These are phyloP conservation scores for Corylus avellana DNA, from an alignment of 306 rosid genomes.

Conservation along the genomic window DNA sequence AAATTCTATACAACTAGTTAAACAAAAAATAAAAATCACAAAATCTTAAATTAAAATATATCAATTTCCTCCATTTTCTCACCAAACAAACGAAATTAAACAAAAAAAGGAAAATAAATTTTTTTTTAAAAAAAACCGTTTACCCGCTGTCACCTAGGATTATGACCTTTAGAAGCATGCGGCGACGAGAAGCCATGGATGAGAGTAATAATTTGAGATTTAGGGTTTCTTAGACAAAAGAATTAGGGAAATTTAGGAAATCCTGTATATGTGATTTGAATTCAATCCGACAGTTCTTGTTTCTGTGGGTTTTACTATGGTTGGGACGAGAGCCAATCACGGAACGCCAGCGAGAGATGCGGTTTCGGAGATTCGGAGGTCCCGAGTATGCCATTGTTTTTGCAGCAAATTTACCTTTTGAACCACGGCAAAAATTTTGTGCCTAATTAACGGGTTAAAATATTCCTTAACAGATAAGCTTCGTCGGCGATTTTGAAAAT, in stretches of 20 bases:
- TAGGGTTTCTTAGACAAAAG: neutral
- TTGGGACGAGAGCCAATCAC: constrained; percentile 9
- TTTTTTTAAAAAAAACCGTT: neutral
- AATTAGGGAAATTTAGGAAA: constrained; percentile 9
- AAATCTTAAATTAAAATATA: neutral
- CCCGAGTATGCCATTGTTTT: constrained; percentile 2
- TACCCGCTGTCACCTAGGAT: constrained; percentile 99
- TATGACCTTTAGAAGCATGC: constrained; percentile 95
- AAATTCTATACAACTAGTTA: constrained; percentile 8
- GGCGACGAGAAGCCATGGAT: constrained; percentile 96
- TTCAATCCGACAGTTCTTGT: neutral
- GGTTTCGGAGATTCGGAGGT: neutral
- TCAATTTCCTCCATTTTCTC: neutral
- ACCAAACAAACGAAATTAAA: constrained; percentile 24
- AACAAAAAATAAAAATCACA: neutral
- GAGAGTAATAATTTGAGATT: neutral
- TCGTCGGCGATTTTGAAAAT: no score
- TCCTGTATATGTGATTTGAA: constrained; percentile 16
- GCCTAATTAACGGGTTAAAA: no score
- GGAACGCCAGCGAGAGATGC: constrained; percentile 11
- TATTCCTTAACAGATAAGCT: no score
- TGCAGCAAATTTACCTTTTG: neutral
- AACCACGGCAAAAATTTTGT: neutral
- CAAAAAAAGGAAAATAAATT: neutral
- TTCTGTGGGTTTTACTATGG: neutral